phyloP scores from a whole-genome alignment of 345 rosid species.

The Hypericum androsaemum region DNA sequence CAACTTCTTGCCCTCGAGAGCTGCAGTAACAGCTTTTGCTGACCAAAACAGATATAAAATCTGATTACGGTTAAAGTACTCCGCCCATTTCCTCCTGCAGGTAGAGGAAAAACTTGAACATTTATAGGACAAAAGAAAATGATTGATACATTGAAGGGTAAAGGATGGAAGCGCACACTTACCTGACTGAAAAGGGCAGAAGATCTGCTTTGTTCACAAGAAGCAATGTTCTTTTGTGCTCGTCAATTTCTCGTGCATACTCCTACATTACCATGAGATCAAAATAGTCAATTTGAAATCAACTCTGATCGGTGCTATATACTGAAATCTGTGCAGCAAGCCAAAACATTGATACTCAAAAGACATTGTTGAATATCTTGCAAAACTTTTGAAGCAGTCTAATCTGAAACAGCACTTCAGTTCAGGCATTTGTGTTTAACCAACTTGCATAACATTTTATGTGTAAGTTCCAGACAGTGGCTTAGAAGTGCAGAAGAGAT shows the following conservation, averaged over 20 bases:
- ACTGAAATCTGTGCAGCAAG: too few relatives aligned
- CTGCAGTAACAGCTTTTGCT: conserved; percentile 83
- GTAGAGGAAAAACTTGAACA: conserved; percentile 5
- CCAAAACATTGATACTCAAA: too few relatives aligned
- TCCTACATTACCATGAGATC: conserved; percentile 28
- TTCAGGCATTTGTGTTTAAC: too few relatives aligned
- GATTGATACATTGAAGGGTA: background rate
- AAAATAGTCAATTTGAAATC: background rate
- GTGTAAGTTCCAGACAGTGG: too few relatives aligned
- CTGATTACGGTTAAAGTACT: conserved; percentile 41
- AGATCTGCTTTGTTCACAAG: conserved; percentile 95
- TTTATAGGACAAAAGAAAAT: conserved; percentile 5
- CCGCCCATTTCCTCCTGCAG: conserved; percentile 75
- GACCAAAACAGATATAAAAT: conserved; percentile 85
- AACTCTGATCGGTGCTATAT: too few relatives aligned
- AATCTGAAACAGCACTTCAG: too few relatives aligned
- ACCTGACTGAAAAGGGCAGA: conserved; percentile 69
- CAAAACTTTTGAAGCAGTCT: too few relatives aligned
- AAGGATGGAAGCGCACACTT: conserved; percentile 1
- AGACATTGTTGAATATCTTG: too few relatives aligned
- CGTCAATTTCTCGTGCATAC: conserved; percentile 70
- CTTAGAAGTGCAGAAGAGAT: too few relatives aligned
- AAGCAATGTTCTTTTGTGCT: conserved; percentile 71
- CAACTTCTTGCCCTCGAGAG: conserved; percentile 56
- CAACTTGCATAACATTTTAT: too few relatives aligned